Evolutionary conservation across 495 filamentous ascomycete species (phyloP).

Genomic region (Podospora appendiculata): DNA sequence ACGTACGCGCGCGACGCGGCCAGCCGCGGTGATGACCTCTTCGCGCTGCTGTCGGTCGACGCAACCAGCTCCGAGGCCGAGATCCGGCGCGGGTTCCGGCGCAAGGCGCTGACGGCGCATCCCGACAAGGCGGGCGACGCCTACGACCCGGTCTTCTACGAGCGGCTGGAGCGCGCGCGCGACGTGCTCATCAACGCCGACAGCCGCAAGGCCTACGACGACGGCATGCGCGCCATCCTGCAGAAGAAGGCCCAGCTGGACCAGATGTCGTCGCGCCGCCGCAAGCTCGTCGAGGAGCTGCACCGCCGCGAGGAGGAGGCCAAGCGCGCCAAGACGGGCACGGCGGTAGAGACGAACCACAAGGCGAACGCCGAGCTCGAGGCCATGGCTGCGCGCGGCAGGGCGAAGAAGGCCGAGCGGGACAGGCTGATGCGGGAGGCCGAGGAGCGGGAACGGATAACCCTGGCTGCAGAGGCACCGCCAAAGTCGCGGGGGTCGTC

Average conservation of each 20-base stretch:
- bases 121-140: constrained; percentile 41
- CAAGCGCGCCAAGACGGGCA: constrained; percentile 13
- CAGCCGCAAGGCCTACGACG: constrained; percentile 34
- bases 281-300: constrained; percentile 30
- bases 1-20: constrained; percentile 34
- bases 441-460: constrained; percentile 28
- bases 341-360: not conserved
- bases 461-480: constrained; percentile 9
- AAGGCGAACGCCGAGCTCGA: constrained; percentile 6
- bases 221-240: constrained; percentile 29
- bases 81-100: constrained; percentile 38
- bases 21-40: constrained; percentile 32
- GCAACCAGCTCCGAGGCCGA: constrained; percentile 32
- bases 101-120: constrained; percentile 39
- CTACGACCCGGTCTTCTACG: constrained; percentile 39
- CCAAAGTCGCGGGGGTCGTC: constrained; percentile 1
- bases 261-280: constrained; percentile 22
- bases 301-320: constrained; percentile 24
- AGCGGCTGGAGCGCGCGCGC: constrained; percentile 38
- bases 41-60: constrained; percentile 34
- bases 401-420: constrained; percentile 26
- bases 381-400: constrained; percentile 15
- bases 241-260: constrained; percentile 23
- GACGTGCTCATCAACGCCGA: constrained; percentile 32
- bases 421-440: constrained; percentile 30